Percentiles rank a stretch among this genome's conserved stretches.
phyloP scores from a whole-genome alignment of 768 basidiomycete genomes.

The Neoboletus magnificus region DNA sequence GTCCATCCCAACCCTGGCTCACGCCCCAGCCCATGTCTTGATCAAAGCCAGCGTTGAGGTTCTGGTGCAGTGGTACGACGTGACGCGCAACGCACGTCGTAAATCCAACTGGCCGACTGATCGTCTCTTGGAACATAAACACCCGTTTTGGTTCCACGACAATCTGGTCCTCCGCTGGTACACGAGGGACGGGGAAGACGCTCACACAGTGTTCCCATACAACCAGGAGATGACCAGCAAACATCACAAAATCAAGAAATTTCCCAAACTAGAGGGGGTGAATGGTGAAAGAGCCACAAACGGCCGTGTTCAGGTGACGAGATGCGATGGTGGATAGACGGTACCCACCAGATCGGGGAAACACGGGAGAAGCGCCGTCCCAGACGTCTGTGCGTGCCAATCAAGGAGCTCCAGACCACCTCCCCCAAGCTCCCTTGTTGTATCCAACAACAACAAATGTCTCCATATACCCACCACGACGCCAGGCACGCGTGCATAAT shows the following conservation, averaged over 20 bases:
- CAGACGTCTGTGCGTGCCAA: slow-evolving; percentile 24
- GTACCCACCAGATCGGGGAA: slow-evolving; percentile 20
- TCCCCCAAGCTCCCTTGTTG: slow-evolving; percentile 10
- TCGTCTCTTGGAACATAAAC: slow-evolving; percentile 26
- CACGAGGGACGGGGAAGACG: slow-evolving; percentile 22
- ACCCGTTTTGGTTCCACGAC: slow-evolving; percentile 22
- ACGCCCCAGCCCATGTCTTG: not conserved
- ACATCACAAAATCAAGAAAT: slow-evolving; percentile 26
- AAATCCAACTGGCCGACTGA: slow-evolving; percentile 24
- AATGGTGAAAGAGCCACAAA: not conserved
- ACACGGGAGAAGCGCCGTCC: slow-evolving; percentile 24
- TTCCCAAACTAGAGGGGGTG: slow-evolving; percentile 17
- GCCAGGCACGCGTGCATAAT: slow-evolving; percentile 24
- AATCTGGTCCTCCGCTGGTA: slow-evolving; percentile 21
- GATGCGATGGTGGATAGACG: not conserved
- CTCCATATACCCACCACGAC: slow-evolving; percentile 22
- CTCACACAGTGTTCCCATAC: slow-evolving; percentile 29
- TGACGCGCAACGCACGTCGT: slow-evolving; percentile 24
- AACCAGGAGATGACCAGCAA: slow-evolving; percentile 21
- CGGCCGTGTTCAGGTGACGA: not conserved
- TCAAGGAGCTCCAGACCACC: slow-evolving; percentile 29
- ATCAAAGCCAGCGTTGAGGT: not conserved
- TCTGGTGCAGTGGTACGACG: not conserved
- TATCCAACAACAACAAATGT: slow-evolving; percentile 26
- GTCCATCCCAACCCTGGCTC: not conserved